phyloP scores from a whole-genome alignment of 352 stramenopile genomes.

The Phytophthora hybrid region DNA sequence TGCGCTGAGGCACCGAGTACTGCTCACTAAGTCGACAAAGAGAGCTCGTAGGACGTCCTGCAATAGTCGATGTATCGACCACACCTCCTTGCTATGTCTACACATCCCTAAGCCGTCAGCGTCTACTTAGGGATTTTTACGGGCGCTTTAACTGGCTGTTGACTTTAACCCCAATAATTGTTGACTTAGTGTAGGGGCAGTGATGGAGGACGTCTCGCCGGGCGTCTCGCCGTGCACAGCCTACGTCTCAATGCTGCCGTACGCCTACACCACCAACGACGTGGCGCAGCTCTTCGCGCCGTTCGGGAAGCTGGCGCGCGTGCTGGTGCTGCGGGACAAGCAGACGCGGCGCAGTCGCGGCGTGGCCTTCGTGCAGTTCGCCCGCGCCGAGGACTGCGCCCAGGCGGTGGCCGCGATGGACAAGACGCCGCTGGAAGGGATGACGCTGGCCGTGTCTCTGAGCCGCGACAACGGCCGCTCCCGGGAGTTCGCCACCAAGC shows the following conservation, averaged over 20 bases:
- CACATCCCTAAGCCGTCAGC: background rate
- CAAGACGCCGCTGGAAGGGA: constrained; percentile 64
- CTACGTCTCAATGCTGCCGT: constrained; percentile 91
- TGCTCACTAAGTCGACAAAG: background rate
- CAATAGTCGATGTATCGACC: constrained; percentile 10
- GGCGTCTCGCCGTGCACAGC: constrained; percentile 57
- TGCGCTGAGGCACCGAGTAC: constrained; percentile 51
- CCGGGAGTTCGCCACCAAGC: constrained; percentile 82
- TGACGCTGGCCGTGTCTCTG: constrained; percentile 71
- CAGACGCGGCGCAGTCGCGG: constrained; percentile 75
- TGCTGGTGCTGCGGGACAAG: constrained; percentile 82
- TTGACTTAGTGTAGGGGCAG: background rate
- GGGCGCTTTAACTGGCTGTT: background rate
- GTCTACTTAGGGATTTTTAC: background rate
- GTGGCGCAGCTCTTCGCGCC: constrained; percentile 86
- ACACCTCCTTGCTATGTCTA: background rate
- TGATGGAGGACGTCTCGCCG: background rate
- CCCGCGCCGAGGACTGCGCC: constrained; percentile 65
- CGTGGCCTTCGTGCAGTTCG: constrained; percentile 90
- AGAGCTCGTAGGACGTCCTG: background rate
- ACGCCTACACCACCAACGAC: constrained; percentile 89
- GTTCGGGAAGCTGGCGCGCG: constrained; percentile 78
- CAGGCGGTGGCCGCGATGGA: constrained; percentile 66
- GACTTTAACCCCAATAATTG: background rate
- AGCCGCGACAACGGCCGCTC: constrained; percentile 85